Base-by-base conservation (phyloP, 148 eudicot genomes). In the Fallopia convolvulus region DNA sequence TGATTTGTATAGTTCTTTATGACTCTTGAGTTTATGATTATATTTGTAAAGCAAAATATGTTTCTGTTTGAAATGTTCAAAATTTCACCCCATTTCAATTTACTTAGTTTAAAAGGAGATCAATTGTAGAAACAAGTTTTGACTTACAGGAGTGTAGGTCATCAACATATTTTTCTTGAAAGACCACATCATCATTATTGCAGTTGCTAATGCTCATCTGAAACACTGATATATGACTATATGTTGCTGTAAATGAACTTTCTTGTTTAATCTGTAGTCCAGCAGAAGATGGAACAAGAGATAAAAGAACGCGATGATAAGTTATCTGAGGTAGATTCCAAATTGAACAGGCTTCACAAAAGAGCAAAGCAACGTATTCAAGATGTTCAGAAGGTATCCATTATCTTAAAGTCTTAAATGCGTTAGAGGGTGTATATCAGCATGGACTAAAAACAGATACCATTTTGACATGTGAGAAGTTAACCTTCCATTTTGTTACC, bases 351-450 rank as follows among this genome's bases (percentile, higher is more conserved):
- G 83, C 98, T 96, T 84, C 99, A 90, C 79, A 96, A 96, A 85
- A 83, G 98, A 80, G 99, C 99, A 76, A 96, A 93, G 76, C 99
- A 96, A 79, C 97, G 99, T 20, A 96, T 96, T 77, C 98, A 96
- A 86, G 99, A 96, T 55, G 93, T 91, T 79, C 99, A 96, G 71
- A 96, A 96, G 90, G 99, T 93, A 88, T 68, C 3, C 11, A 3
- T 33, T 2, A 68, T 65, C 41, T 68, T 68, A 1, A 44, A 39
- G 46, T 36, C 20, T 30, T 11, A 1, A 5, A 26, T 23, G 39
- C 11, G 17, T 26, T 30, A 40, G 49, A 17, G 40, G 48, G 20
- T 73, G 75, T 46, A 20, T 20, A 2, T 13, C 13, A 42, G 53
- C 75, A 42, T 26, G 33, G 32, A 2, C 32, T 68, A 8, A 68